Evolutionary conservation across 2,329 filamentous ascomycete species (phyloP).

Genomic region (Arthrobotrys iridis): DNA sequence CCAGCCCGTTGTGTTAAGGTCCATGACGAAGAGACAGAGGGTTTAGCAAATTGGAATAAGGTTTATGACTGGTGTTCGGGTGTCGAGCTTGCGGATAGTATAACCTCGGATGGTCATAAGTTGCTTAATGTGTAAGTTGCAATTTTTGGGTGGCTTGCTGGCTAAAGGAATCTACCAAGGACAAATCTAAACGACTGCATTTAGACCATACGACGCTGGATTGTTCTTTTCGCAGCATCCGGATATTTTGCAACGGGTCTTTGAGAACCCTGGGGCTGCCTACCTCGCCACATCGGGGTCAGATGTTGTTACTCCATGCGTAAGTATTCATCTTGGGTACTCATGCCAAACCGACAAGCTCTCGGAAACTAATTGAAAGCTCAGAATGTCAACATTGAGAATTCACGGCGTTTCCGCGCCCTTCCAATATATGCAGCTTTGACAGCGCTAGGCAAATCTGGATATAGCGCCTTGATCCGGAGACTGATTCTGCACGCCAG

Average conservation of each 20-base stretch:
- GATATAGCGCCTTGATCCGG: constrained; percentile 75
- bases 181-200: neutral
- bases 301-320: constrained; percentile 41
- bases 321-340: constrained; percentile 9
- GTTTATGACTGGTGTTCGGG: constrained; percentile 69
- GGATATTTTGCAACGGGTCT: constrained; percentile 71
- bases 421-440: constrained; percentile 88
- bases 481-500: constrained; percentile 78
- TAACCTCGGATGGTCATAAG: constrained; percentile 88
- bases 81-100: constrained; percentile 84
- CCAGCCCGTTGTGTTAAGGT: constrained; percentile 73
- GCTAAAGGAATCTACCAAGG: neutral
- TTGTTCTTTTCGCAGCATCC: constrained; percentile 81
- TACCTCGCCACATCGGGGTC: constrained; percentile 68
- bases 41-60: constrained; percentile 29
- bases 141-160: neutral
- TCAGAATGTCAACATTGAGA: constrained; percentile 84
- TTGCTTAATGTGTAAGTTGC: constrained; percentile 77
- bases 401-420: constrained; percentile 88
- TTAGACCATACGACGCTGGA: constrained; percentile 89
- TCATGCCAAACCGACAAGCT: neutral
- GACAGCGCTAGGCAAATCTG: constrained; percentile 75
- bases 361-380: neutral
- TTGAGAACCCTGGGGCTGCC: constrained; percentile 84
- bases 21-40: constrained; percentile 33